Evolutionary conservation across 345 rosid genomes (phyloP), one percentile per base, ranked within the genome.

Genomic region (Mangifera indica): DNA sequence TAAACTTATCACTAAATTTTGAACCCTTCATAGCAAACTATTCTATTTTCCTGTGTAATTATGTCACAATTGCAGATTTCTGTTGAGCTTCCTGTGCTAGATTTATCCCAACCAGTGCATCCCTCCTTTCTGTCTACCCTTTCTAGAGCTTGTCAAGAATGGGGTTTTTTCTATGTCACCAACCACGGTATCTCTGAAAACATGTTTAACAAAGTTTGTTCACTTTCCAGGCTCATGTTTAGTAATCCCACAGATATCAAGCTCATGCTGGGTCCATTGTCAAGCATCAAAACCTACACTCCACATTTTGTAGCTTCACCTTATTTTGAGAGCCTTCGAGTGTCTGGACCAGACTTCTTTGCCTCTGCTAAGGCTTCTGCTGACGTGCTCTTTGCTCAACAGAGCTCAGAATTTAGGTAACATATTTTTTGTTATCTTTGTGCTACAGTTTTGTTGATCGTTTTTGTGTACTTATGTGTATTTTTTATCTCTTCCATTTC

Each of bases 291-390:
- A 72, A 79, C 87, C 18, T 90, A 86, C 76, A 85, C 94, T 60
- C 93, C 96, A 58, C 88, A 71, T 49, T 83, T 86, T 82, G 88
- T 92, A 46, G 98, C 96, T 32, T 92, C 93, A 44, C 96, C 96
- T 20, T 92, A 82, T 72, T 92, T 90, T 52, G 93, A 90, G 68
- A 87, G 98, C 77, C 78, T 92, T 9, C 71, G 80, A 26, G 88
- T 92, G 18, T 78, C 86, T 9, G 91, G 96, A 61, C 93, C 96
- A 0, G 90, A 88, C 72, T 92, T 88, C 84, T 79, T 82, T 34
- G 40, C 72, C 42, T 90, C 91, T 13, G 85, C 90, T 0, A 81
- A 80, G 85, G 79, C 78, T 74, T 88, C 87, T 52, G 84, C 82
- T 18, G 82, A 77, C 73, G 81, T 76, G 66, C 81, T 92, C 66